Evolutionary conservation across 345 rosid genomes (phyloP), one percentile per base, ranked within the genome.

Genomic region (Abelmoschus esculentus): DNA sequence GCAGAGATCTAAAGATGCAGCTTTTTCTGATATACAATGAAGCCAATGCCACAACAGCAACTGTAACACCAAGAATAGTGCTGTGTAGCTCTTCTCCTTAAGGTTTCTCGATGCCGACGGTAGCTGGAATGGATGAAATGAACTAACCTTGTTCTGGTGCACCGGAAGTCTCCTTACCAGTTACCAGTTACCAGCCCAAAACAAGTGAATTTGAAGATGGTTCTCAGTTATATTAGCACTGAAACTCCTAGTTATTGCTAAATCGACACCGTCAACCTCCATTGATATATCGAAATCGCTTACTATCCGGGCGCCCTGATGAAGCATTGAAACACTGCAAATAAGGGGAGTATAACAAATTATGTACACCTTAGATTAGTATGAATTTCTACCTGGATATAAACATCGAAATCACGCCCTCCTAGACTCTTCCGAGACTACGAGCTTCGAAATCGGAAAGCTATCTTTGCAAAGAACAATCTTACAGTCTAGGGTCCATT

Each of bases 181-280:
- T 1, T n/a, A n/a, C n/a, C n/a, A n/a, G n/a, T n/a, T n/a, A n/a
- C n/a, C n/a, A n/a, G n/a, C 85, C 90, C 90, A 86, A 67, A 86
- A 83, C 61, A 86, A 75, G 78, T 84, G 90, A 53, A 86, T 77
- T 73, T 86, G 87, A 3, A 84, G 66, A 73, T 83, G 50, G 75
- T 81, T 86, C 62, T 81, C 88, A 0, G 82, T 58, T 67, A 84
- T 86, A 38, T 66, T 74, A 55, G 77, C 78, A 70, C 62, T 83
- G 63, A 84, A 84, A 69, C 11, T 70, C 66, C 7, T 72, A 2
- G 26, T 22, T 22, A 22, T 22, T 22, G 26, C 26, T 22, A 0
- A 0, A 0, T 22, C 1, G 26, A 22, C 26, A 22, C 26, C 26
- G 26, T 22, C 26, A 1, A 22, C 26, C 26, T 22, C 26, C 26